These are phyloP conservation scores for Yarrowia osloensis DNA, from an alignment of 805 yeast species.

Conservation along the genomic window DNA sequence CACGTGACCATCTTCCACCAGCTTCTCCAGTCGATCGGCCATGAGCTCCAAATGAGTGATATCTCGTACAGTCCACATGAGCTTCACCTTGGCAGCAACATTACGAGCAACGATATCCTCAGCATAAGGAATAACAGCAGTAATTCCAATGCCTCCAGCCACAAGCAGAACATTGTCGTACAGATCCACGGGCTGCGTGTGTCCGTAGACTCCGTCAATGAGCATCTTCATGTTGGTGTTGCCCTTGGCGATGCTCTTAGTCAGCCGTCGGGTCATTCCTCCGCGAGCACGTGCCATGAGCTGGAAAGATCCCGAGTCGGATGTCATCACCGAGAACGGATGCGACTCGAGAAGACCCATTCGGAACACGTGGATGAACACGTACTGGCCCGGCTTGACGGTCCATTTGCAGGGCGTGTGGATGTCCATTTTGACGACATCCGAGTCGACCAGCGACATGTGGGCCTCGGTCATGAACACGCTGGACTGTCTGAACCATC, in stretches of 20 bases:
- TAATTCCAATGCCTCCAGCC: conserved; percentile 69
- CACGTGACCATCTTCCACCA: conserved; percentile 41
- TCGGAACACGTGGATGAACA: conserved; percentile 54
- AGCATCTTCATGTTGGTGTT: conserved; percentile 46
- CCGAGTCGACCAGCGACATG: conserved; percentile 47
- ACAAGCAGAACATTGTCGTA: conserved; percentile 53
- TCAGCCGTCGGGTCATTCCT: conserved; percentile 54
- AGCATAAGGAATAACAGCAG: conserved; percentile 56
- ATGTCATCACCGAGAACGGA: conserved; percentile 59
- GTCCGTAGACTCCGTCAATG: conserved; percentile 67
- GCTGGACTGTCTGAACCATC: conserved; percentile 10
- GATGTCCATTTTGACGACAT: conserved; percentile 53
- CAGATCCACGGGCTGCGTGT: conserved; percentile 49
- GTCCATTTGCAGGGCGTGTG: conserved; percentile 58
- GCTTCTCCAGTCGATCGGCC: conserved; percentile 34
- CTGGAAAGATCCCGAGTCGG: conserved; percentile 48
- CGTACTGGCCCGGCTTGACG: conserved; percentile 62
- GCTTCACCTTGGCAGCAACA: conserved; percentile 33
- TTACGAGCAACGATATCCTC: conserved; percentile 37
- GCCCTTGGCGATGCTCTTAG: conserved; percentile 40
- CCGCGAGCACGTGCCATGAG: conserved; percentile 54
- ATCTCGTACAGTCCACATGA: conserved; percentile 41
- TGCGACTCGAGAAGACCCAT: conserved; percentile 64
- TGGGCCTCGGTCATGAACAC: conserved; percentile 41
- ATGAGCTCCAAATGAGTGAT: conserved; percentile 33